These are phyloP conservation scores for Aspergillus sojae DNA, from an alignment of 2,329 filamentous ascomycete genomes.

Conservation along the genomic window DNA sequence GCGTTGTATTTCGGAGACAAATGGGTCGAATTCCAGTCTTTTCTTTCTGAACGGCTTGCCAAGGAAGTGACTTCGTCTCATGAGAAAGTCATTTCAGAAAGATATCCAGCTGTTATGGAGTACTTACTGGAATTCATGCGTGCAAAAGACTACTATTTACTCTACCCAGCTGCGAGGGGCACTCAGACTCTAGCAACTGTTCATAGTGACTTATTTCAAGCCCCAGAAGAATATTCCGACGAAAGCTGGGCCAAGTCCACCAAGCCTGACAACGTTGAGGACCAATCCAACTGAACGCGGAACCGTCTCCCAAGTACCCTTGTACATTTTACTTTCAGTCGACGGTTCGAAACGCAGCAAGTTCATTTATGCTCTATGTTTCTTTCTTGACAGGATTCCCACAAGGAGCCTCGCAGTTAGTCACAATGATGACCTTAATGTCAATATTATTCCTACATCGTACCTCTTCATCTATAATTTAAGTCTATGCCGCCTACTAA, in stretches of 20 bases:
- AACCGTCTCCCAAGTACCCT: not conserved
- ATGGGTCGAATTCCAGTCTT: conserved; percentile 84
- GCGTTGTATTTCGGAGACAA: conserved; percentile 80
- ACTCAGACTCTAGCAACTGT: conserved; percentile 66
- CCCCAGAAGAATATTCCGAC: conserved; percentile 66
- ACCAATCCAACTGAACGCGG: conserved; percentile 14
- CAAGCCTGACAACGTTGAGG: conserved; percentile 16
- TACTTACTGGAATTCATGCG: conserved; percentile 76
- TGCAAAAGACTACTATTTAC: conserved; percentile 72
- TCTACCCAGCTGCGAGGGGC: conserved; percentile 69
- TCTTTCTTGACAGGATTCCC: no score
- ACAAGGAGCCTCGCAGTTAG: no score
- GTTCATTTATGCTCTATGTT: no score
- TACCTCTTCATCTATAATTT: no score
- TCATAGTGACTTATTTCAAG: conserved; percentile 73
- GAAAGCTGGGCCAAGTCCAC: conserved; percentile 9
- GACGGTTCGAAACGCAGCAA: no score
- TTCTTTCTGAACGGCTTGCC: conserved; percentile 66
- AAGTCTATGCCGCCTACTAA: no score
- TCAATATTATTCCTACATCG: no score
- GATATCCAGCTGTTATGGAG: conserved; percentile 76
- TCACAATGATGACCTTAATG: no score
- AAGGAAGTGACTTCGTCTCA: conserved; percentile 27
- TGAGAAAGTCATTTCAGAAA: conserved; percentile 65
- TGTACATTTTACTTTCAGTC: not conserved